These are phyloP conservation scores for Flueggea neowawraea DNA, from an alignment of 441 rosid genomes.

Conservation along the genomic window DNA sequence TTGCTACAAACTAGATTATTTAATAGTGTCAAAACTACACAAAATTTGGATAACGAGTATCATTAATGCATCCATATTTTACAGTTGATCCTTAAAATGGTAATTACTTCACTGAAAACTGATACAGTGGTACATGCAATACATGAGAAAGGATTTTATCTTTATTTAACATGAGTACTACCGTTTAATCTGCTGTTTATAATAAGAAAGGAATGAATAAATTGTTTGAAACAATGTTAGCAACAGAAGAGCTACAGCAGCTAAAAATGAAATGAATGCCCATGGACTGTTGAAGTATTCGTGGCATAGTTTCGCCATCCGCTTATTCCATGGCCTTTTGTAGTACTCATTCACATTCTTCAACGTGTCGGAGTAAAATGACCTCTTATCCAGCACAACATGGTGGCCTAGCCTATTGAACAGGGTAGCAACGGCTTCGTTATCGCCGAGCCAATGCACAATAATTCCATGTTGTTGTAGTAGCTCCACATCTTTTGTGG, in stretches of 20 bases:
- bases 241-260: conserved; percentile 2
- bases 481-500: conserved; percentile 6
- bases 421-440: neutral
- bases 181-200: neutral
- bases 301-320: conserved; percentile 8
- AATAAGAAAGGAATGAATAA: neutral
- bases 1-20: too few relatives aligned
- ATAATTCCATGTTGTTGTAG: conserved; percentile 8
- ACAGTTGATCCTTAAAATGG: too few relatives aligned
- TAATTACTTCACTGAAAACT: too few relatives aligned
- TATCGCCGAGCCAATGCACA: conserved; percentile 6
- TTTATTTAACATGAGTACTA: too few relatives aligned
- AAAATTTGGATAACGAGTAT: too few relatives aligned
- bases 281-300: conserved; percentile 16
- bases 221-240: conserved; percentile 2
- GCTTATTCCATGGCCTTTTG: neutral
- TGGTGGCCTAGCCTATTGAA: neutral
- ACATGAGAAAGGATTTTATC: too few relatives aligned
- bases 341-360: conserved; percentile 1
- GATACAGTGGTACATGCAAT: too few relatives aligned
- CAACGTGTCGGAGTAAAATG: neutral
- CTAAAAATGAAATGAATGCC: conserved; percentile 10
- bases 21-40: too few relatives aligned
- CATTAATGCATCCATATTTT: too few relatives aligned
- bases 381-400: neutral